A percentile compares a stretch with the other conserved stretches of the same genome.
phyloP scores from a whole-genome alignment of 345 rosid species.

The Salix dunnii region DNA sequence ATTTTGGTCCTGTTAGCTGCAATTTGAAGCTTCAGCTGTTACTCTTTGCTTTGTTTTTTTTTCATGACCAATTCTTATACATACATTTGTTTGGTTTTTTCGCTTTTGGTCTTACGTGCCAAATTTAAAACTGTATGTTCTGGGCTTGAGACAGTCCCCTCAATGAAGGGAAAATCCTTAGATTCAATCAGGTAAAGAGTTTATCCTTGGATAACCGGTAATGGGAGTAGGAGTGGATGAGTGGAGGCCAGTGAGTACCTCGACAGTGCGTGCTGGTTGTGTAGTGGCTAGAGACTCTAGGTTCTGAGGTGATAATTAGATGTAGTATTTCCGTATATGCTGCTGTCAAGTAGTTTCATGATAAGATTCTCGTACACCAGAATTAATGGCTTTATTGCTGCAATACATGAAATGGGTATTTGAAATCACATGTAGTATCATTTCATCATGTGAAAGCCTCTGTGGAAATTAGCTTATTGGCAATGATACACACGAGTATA shows the following conservation, averaged over 20 bases:
- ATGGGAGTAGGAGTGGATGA: neutral
- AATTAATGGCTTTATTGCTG: too few relatives aligned
- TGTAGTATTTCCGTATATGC: too few relatives aligned
- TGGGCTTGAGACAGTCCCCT: neutral
- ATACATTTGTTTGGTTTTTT: too few relatives aligned
- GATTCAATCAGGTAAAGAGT: neutral
- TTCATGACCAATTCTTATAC: too few relatives aligned
- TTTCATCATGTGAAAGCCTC: neutral
- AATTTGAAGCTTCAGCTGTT: too few relatives aligned
- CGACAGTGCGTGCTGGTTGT: neutral
- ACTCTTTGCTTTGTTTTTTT: neutral
- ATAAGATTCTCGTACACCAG: too few relatives aligned
- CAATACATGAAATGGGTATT: too few relatives aligned
- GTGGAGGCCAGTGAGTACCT: neutral
- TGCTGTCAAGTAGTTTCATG: too few relatives aligned
- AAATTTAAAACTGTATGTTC: neutral
- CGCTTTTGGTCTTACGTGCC: neutral
- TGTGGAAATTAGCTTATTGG: neutral
- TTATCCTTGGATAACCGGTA: neutral
- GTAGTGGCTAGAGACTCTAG: neutral
- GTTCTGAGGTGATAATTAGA: neutral
- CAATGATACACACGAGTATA: too few relatives aligned
- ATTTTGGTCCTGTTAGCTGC: neutral
- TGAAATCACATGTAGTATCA: too few relatives aligned
- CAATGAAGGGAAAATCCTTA: neutral